Evolutionary conservation across 345 rosid species (phyloP).

Genomic region (Anastatica hierochuntica): DNA sequence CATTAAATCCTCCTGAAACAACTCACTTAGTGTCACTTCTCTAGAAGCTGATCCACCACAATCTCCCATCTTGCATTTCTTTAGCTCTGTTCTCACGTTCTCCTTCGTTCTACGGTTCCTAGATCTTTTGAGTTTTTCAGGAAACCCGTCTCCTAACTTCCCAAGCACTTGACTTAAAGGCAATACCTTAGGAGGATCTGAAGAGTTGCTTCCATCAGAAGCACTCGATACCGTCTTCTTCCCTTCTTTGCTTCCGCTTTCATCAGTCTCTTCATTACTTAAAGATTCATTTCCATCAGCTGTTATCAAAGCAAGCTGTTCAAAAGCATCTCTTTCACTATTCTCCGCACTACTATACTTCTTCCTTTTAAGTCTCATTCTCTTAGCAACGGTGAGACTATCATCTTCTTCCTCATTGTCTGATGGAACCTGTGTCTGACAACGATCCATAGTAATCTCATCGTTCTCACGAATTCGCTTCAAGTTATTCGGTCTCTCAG

Average conservation of each 20-base stretch:
- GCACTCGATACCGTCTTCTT: no score
- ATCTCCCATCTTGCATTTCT: not conserved
- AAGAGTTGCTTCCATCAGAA: no score
- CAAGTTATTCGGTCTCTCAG: not conserved
- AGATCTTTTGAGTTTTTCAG: not conserved
- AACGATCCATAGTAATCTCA: not conserved
- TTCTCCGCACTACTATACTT: not conserved
- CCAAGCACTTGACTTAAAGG: constrained; percentile 6
- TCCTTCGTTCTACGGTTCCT: not conserved
- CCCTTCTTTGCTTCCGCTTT: no score
- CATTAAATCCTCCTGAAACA: not conserved
- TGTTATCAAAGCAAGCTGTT: not conserved
- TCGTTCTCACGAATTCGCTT: not conserved
- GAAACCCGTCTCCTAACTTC: not conserved
- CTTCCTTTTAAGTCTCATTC: not conserved
- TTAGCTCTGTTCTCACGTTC: not conserved
- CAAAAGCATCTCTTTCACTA: not conserved
- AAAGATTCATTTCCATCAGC: not conserved
- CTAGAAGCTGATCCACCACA: not conserved
- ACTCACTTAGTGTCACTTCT: not conserved
- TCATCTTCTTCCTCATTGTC: not conserved
- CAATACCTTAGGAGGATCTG: not conserved
- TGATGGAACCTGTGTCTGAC: not conserved
- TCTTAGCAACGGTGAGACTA: not conserved
- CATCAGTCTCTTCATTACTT: no score